Percentiles rank a stretch among this genome's conserved stretches.
These are phyloP conservation scores for Condylostoma magnum DNA, from an alignment of 169 alveolate species.

Conservation along the genomic window DNA sequence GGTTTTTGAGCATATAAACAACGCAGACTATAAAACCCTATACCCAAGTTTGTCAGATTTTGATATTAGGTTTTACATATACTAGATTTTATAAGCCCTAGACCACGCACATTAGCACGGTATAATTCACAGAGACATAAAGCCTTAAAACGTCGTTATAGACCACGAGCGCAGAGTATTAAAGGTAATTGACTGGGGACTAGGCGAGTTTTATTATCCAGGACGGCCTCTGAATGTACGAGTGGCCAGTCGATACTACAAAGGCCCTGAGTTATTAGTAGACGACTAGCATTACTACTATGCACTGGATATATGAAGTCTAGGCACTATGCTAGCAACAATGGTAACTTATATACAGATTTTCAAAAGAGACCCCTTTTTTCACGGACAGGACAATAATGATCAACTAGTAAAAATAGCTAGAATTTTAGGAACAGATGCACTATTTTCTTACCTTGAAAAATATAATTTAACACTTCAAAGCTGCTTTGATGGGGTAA, in stretches of 20 bases:
- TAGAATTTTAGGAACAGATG: constrained; percentile 90
- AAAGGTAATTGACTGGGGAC: constrained; percentile 98
- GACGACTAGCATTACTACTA: constrained; percentile 95
- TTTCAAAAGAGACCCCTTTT: constrained; percentile 90
- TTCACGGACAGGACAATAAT: constrained; percentile 95
- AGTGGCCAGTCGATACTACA: constrained; percentile 96
- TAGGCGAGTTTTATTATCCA: constrained; percentile 98
- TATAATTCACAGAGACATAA: constrained; percentile 97
- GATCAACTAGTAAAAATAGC: constrained; percentile 98
- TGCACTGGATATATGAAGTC: constrained; percentile 98
- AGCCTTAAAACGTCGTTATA: constrained; percentile 96
- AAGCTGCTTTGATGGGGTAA: background rate
- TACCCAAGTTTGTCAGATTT: constrained; percentile 93
- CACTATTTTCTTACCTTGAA: constrained; percentile 84
- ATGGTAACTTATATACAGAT: constrained; percentile 71
- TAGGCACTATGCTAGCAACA: constrained; percentile 97
- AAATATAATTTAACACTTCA: constrained; percentile 62
- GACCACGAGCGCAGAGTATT: constrained; percentile 88
- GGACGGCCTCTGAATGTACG: constrained; percentile 97
- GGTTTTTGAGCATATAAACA: constrained; percentile 88
- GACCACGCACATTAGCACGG: constrained; percentile 98
- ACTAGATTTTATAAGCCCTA: constrained; percentile 81
- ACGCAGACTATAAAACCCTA: constrained; percentile 89
- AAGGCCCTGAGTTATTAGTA: constrained; percentile 98
- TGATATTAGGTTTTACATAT: constrained; percentile 95